Conservation (phyloP, 169 alveolate genomes). For the Eimeria sp. region DNA sequence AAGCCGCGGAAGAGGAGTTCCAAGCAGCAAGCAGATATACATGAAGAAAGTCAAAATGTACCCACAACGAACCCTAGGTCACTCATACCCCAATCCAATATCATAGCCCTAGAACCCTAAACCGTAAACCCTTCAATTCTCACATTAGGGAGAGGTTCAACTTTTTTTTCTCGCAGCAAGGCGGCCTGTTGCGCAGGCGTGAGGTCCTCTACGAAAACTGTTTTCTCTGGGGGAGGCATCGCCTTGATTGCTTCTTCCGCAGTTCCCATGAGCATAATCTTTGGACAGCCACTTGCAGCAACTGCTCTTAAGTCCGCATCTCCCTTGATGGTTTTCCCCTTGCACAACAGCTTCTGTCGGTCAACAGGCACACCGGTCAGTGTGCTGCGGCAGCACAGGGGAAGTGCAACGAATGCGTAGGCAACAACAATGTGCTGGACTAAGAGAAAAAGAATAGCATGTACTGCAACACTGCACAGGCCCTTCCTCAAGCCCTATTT, state of each 20-base stretch:
- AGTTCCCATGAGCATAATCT: constrained; percentile 95
- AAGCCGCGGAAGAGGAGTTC: background rate
- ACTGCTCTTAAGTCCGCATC: constrained; percentile 89
- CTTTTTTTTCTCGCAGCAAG: constrained; percentile 91
- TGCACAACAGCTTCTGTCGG: constrained; percentile 95
- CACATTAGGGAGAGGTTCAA: constrained; percentile 92
- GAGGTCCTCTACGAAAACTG: constrained; percentile 96
- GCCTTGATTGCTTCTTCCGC: constrained; percentile 91
- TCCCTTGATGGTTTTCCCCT: constrained; percentile 91
- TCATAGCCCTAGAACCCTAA: background rate
- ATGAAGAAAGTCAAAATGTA: no score
- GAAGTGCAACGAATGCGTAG: background rate
- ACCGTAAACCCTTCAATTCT: background rate
- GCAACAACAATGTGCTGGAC: background rate
- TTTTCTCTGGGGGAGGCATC: constrained; percentile 88
- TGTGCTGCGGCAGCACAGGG: constrained; percentile 83
- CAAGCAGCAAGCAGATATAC: no score
- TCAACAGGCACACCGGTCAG: constrained; percentile 96
- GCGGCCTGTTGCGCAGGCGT: constrained; percentile 95
- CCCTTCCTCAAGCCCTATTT: no score
- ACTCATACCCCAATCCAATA: background rate
- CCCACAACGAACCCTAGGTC: no score
- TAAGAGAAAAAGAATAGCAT: background rate
- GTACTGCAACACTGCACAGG: background rate
- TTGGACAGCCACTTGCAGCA: constrained; percentile 84